Conservation (phyloP, 2,329 filamentous ascomycete species). For the Tolypocladium amazonense region DNA sequence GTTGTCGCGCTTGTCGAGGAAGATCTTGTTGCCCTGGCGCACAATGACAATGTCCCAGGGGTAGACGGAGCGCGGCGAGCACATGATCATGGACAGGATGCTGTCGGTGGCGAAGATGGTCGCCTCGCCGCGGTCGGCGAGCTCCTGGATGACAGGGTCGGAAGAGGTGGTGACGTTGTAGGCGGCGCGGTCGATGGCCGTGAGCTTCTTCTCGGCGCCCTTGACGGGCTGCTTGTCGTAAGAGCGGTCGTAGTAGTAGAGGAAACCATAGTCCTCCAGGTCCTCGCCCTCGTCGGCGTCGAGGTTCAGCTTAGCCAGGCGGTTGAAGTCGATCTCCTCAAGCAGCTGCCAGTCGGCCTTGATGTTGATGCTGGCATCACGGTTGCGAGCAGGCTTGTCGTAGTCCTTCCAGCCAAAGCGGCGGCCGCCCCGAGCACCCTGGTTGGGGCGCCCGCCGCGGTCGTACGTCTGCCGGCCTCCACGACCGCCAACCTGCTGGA, state of each 20-base stretch:
- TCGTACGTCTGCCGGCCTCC: conserved; percentile 63
- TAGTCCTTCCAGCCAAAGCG: conserved; percentile 98
- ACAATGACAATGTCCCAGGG: conserved; percentile 96
- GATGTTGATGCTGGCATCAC: conserved; percentile 92
- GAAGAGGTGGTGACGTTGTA: conserved; percentile 98
- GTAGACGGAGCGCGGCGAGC: conserved; percentile 90
- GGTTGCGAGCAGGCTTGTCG: conserved; percentile 94
- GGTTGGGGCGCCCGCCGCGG: conserved; percentile 57
- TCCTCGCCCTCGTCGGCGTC: conserved; percentile 94
- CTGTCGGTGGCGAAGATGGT: conserved; percentile 96
- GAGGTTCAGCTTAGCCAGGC: conserved; percentile 88
- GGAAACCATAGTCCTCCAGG: conserved; percentile 88
- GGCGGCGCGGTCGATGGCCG: conserved; percentile 81
- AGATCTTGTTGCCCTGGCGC: conserved; percentile 91
- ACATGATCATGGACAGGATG: conserved; percentile 99
- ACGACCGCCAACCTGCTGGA: conserved; percentile 62
- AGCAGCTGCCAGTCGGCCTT: conserved; percentile 91
- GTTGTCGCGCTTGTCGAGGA: conserved; percentile 96
- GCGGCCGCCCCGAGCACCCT: conserved; percentile 62
- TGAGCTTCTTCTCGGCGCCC: conserved; percentile 76
- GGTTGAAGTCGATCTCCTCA: conserved; percentile 98
- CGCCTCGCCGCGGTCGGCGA: conserved; percentile 90
- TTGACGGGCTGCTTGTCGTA: conserved; percentile 93
- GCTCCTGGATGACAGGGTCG: conserved; percentile 93
- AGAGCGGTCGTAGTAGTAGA: conserved; percentile 94